Conservation (phyloP, 805 yeast genomes). For the Candida hungchunana region DNA sequence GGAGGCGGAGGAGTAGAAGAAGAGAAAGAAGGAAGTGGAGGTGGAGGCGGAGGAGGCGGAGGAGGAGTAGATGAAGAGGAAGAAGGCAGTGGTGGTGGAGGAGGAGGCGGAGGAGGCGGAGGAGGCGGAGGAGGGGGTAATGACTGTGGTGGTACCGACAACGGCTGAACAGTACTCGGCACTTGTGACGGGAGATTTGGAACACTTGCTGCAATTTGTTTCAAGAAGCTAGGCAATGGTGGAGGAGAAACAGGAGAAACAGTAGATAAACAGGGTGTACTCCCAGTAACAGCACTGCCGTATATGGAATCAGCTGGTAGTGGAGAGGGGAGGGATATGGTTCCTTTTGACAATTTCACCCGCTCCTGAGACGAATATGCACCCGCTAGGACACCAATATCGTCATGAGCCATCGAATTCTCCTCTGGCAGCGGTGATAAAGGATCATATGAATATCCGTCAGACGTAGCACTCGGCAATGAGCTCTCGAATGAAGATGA, state of each 20-base stretch:
- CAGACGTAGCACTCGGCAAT: no score
- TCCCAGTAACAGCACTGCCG: background rate
- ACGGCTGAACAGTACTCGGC: background rate
- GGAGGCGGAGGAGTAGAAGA: constrained; percentile 15
- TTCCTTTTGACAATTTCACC: background rate
- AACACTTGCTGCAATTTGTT: background rate
- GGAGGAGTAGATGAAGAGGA: constrained; percentile 1
- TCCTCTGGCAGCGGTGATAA: no score
- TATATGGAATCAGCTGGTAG: background rate
- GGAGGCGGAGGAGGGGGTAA: constrained; percentile 31
- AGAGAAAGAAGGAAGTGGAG: constrained; percentile 16
- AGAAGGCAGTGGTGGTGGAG: constrained; percentile 5
- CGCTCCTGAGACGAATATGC: no score
- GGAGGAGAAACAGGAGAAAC: background rate
- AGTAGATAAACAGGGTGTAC: background rate
- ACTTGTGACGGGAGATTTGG: background rate
- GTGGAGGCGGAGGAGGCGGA: constrained; percentile 8
- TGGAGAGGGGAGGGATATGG: background rate
- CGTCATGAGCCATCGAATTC: no score
- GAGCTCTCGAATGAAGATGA: no score
- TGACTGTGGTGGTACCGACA: background rate
- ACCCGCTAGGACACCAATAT: no score
- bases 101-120: constrained; percentile 7
- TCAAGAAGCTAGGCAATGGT: background rate
- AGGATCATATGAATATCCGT: no score